phyloP scores from a whole-genome alignment of 2,329 filamentous ascomycete genomes.

The Colletotrichum siamense region DNA sequence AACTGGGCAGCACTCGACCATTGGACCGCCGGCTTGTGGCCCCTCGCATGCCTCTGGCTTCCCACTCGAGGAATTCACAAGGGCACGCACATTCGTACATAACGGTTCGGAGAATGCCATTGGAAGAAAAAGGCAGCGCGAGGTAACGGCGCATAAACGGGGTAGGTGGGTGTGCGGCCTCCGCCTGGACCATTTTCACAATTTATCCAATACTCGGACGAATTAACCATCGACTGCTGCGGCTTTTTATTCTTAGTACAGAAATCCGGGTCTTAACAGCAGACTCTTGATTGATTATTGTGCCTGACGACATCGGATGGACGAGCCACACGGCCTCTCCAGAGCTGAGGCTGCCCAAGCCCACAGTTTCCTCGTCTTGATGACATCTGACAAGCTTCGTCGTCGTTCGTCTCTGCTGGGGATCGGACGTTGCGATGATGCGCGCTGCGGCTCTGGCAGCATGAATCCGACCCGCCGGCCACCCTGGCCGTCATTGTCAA shows the following conservation, averaged over 20 bases:
- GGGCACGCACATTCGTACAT: slow-evolving; percentile 1
- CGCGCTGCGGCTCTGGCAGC: slow-evolving; percentile 10
- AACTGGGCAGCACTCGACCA: not conserved
- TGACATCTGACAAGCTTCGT: not conserved
- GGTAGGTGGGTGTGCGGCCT: slow-evolving; percentile 14
- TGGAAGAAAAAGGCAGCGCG: not conserved
- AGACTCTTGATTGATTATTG: not conserved
- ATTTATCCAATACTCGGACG: slow-evolving; percentile 13
- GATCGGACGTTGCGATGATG: not conserved
- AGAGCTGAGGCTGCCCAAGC: not conserved
- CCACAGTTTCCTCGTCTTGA: slow-evolving; percentile 10
- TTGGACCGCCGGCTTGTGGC: not conserved
- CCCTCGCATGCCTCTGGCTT: slow-evolving; percentile 12
- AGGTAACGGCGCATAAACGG: not conserved
- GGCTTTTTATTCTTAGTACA: slow-evolving; percentile 16
- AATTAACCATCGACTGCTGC: not conserved
- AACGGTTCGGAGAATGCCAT: not conserved
- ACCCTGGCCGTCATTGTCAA: slow-evolving; percentile 10
- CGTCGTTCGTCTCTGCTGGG: not conserved
- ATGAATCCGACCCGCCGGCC: slow-evolving; percentile 13
- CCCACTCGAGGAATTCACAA: slow-evolving; percentile 9
- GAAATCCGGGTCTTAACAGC: not conserved
- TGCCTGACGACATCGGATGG: slow-evolving; percentile 16
- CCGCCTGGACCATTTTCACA: slow-evolving; percentile 15
- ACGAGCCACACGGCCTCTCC: slow-evolving; percentile 14